phyloP scores from a whole-genome alignment of 2,329 filamentous ascomycete species.

The Knoxdaviesia proteae region DNA sequence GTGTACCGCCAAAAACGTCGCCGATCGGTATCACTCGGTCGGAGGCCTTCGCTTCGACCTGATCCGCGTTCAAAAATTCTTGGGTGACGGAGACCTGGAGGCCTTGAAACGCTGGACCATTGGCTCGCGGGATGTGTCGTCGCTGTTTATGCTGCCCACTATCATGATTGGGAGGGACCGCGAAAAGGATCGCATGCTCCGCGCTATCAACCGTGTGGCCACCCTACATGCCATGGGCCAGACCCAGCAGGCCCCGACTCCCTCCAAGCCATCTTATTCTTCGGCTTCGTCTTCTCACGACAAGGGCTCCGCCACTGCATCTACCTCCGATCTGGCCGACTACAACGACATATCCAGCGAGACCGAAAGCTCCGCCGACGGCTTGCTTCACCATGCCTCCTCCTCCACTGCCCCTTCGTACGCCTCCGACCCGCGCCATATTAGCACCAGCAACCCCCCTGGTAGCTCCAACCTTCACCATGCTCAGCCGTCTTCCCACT shows the following conservation, averaged over 20 bases:
- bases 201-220: slow-evolving; percentile 57
- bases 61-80: slow-evolving; percentile 47
- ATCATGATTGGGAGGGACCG: slow-evolving; percentile 60
- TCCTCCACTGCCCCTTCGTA: no score
- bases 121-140: slow-evolving; percentile 71
- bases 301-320: no score
- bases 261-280: no score
- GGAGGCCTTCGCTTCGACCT: slow-evolving; percentile 73
- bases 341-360: slow-evolving; percentile 36
- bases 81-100: slow-evolving; percentile 53
- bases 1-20: slow-evolving; percentile 75
- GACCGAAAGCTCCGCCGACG: slow-evolving; percentile 35
- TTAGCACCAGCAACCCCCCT: no score
- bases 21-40: slow-evolving; percentile 74
- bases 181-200: slow-evolving; percentile 49
- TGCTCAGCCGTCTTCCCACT: no score
- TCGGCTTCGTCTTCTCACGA: no score
- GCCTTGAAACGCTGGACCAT: slow-evolving; percentile 56
- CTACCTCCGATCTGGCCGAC: slow-evolving; percentile 22
- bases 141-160: slow-evolving; percentile 72
- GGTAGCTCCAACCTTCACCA: no score
- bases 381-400: slow-evolving; percentile 5
- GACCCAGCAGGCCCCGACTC: no score
- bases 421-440: no score
- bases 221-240: slow-evolving; percentile 10